Base-by-base conservation (phyloP, 176 grass and related monocot genomes). In the Elaeis guineensis region DNA sequence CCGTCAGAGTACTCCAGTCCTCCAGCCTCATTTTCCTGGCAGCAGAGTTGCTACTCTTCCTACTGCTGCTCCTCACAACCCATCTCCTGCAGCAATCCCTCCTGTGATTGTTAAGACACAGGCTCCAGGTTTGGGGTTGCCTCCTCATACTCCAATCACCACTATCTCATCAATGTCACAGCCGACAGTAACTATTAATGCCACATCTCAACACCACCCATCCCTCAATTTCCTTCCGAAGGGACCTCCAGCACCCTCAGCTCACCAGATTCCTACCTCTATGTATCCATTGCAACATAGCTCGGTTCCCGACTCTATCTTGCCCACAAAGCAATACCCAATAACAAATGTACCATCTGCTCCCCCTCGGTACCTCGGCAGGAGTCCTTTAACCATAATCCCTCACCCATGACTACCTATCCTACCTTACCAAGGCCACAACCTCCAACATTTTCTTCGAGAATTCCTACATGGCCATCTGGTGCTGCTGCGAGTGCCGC, bases 111-210 rank as follows among this genome's bases (percentile, higher is more conserved):
- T 68, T 53, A 76, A 76, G 59, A 17, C 72, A 61, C 78, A 82
- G 71, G 63, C 66, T 52, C 64, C 78, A 64, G 64, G 75, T 71
- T 75, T 81, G 66, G 78, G 55, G 55, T 74, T 80, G 30, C 79
- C 65, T 18, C 25, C 78, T 62, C 79, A 74, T 11, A 69, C 50
- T 50, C 69, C 72, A 75, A 71, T 60, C 61, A 71, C 57, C 61
- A 67, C 53, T 4, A 6, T 3, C 30, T 39, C 54, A 21, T 56
- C 69, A 17, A 54, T 49, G 63, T 48, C 84, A 35, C 71, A 62
- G 57, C 71, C 28, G 21, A 8, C 25, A 19, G 48, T 63, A 19
- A 69, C 80, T 0, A n/a, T 73, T 56, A 94, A 88, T 65, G 59
- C 20, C 0, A 16, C 72, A 50, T 50, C 73, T 54, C 85, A 80